These are phyloP conservation scores for Thalassiosira profunda DNA, from an alignment of 108 stramenopile genomes.

Conservation along the genomic window DNA sequence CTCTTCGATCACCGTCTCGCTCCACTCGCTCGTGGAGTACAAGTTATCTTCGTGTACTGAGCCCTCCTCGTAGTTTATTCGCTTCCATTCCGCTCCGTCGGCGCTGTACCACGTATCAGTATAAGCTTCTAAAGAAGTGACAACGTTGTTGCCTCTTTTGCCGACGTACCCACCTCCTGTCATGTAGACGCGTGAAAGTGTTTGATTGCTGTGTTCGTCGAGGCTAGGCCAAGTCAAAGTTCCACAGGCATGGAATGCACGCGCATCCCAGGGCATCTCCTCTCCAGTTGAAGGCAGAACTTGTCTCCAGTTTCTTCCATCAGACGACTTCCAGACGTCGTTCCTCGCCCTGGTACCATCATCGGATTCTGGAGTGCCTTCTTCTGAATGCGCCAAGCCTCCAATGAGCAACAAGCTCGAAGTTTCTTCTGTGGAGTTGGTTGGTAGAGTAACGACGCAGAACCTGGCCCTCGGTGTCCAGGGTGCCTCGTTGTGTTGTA, in stretches of 20 bases:
- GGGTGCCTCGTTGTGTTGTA: slow-evolving; percentile 32
- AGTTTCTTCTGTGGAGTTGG: not conserved
- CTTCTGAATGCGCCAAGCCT: slow-evolving; percentile 52
- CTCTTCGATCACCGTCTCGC: slow-evolving; percentile 25
- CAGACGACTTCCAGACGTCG: slow-evolving; percentile 61
- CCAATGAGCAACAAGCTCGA: slow-evolving; percentile 56
- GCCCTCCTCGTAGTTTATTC: slow-evolving; percentile 64
- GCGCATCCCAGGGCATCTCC: slow-evolving; percentile 50
- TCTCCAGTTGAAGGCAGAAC: slow-evolving; percentile 31
- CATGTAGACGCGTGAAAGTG: slow-evolving; percentile 59
- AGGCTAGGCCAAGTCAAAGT: slow-evolving; percentile 16
- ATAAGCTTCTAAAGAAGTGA: slow-evolving; percentile 48
- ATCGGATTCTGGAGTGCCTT: slow-evolving; percentile 50
- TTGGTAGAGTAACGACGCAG: slow-evolving; percentile 22
- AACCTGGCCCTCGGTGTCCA: slow-evolving; percentile 40
- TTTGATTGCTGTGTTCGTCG: slow-evolving; percentile 7
- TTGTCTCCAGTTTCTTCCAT: slow-evolving; percentile 61
- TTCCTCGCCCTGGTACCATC: slow-evolving; percentile 57
- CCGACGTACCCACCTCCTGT: slow-evolving; percentile 79
- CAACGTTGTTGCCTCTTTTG: slow-evolving; percentile 58
- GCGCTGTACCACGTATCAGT: slow-evolving; percentile 64
- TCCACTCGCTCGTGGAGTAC: slow-evolving; percentile 71
- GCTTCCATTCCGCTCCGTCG: slow-evolving; percentile 54
- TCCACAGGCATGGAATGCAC: slow-evolving; percentile 59
- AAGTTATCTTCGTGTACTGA: slow-evolving; percentile 40